Evolutionary conservation across 2,329 filamentous ascomycete genomes (phyloP).

Genomic region (Venturia pyrina): DNA sequence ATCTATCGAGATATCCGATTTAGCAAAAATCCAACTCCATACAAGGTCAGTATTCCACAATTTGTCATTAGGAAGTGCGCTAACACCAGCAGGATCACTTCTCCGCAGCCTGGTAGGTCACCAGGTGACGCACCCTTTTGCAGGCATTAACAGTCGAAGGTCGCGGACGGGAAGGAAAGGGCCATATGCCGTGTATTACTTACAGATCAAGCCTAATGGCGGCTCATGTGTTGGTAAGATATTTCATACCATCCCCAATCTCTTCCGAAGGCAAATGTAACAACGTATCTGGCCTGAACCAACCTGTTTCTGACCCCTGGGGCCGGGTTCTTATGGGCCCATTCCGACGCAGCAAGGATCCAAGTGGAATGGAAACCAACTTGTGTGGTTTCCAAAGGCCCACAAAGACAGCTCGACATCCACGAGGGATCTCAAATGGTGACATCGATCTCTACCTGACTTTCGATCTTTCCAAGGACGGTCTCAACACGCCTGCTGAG

Average conservation of each 20-base stretch:
- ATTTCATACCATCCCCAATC: background rate
- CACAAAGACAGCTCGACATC: background rate
- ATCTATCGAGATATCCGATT: constrained; percentile 85
- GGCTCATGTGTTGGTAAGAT: constrained; percentile 58
- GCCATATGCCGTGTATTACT: constrained; percentile 79
- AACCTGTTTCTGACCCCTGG: background rate
- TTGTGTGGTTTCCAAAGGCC: background rate
- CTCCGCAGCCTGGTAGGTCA: constrained; percentile 61
- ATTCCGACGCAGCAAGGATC: background rate
- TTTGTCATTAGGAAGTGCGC: constrained; percentile 17
- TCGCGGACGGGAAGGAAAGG: constrained; percentile 81
- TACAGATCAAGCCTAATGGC: constrained; percentile 64
- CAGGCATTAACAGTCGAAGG: constrained; percentile 28
- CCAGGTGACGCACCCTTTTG: background rate
- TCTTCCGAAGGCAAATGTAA: background rate
- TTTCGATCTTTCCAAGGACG: background rate
- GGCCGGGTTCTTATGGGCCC: background rate
- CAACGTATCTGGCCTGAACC: background rate
- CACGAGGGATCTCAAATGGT: background rate
- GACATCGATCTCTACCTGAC: background rate
- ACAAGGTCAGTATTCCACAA: constrained; percentile 51
- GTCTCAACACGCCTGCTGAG: background rate
- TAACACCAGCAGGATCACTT: constrained; percentile 55
- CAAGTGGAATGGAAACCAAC: background rate
- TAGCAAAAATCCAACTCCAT: constrained; percentile 73